Percentiles rank a stretch among this genome's conserved stretches.
phyloP scores from a whole-genome alignment of 73 alveolate species.

The Stentor coeruleus region DNA sequence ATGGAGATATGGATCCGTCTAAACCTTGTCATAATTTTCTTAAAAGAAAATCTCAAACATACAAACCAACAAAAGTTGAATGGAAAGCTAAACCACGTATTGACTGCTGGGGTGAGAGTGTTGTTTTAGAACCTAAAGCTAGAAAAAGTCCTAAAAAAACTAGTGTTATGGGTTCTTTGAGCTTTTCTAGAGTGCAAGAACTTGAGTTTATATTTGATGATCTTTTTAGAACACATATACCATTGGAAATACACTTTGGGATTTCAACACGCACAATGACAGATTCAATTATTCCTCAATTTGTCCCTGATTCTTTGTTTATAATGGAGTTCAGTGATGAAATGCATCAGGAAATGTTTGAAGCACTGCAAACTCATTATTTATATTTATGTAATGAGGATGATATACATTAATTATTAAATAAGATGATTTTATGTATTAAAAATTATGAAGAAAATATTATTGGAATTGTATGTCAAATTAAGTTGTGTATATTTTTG shows the following conservation, averaged over 20 bases:
- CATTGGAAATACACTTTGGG: neutral
- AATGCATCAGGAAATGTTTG: neutral
- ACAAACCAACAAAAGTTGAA: slow-evolving; percentile 17
- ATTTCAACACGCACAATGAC: neutral
- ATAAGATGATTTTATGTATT: too few relatives aligned
- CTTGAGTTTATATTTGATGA: neutral
- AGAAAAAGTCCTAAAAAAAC: too few relatives aligned
- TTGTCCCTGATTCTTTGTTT: neutral
- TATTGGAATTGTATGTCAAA: too few relatives aligned
- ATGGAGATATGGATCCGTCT: neutral
- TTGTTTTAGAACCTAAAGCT: neutral
- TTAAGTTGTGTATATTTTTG: too few relatives aligned
- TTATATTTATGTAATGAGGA: slow-evolving; percentile 10
- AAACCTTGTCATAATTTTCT: neutral
- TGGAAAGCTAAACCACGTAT: neutral
- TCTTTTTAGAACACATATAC: neutral
- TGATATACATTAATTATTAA: too few relatives aligned
- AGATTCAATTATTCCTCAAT: neutral
- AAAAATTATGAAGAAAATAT: too few relatives aligned
- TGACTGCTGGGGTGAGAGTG: slow-evolving; percentile 1
- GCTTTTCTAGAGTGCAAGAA: neutral
- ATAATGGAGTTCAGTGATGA: neutral
- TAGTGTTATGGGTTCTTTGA: too few relatives aligned
- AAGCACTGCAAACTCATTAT: slow-evolving; percentile 16
- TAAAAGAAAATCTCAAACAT: slow-evolving; percentile 12